Base-by-base conservation (phyloP, 2,329 filamentous ascomycete genomes). In the Calcarisporium arbuscula region DNA sequence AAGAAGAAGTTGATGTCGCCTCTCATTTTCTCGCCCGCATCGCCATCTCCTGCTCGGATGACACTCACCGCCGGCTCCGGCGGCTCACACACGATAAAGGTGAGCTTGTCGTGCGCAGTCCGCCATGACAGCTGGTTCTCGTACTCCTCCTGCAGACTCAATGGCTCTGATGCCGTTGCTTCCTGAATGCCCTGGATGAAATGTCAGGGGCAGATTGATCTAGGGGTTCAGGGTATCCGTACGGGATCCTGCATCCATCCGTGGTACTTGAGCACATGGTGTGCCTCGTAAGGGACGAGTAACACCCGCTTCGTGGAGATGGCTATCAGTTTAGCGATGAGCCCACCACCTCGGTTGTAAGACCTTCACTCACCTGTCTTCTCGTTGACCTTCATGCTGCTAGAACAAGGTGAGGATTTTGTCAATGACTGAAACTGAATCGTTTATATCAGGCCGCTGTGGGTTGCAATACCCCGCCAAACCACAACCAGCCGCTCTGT, bases 61-160 rank as follows among this genome's bases (percentile, higher is more conserved):
- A 15, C 17, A 2, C 19, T 31, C 5, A 39, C 19, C 3, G 34
- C 22, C 5, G 18, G 11, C 10, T 32, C 14, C 15, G 54, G 40
- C 0, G 77, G 72, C 8, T 68, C 62, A 53, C 87, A 95, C 35
- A 85, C 61, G 54, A 96, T 95, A 49, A 95, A 96, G 0, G 90
- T 96, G 41, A 96, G 60, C 62, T 96, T 96, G 61, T 96, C 89
- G 18, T 65, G 60, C 27, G 92, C 85, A 15, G 64, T 65, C 23
- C 88, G 80, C 90, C 90, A 96, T 44, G 80, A 86, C n/a, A 65
- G 63, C 58, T 95, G 90, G 80, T 95, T 96, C 32, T 77, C 74
- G 58, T 92, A 87, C 66, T 96, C 90, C 53, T 95, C 82, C 1
- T 77, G 68, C 1, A 95, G 67, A 0, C 74, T 80, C 32, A 96